Conservation (phyloP, 2,329 filamentous ascomycete species). For the Tolypocladium paradoxum region DNA sequence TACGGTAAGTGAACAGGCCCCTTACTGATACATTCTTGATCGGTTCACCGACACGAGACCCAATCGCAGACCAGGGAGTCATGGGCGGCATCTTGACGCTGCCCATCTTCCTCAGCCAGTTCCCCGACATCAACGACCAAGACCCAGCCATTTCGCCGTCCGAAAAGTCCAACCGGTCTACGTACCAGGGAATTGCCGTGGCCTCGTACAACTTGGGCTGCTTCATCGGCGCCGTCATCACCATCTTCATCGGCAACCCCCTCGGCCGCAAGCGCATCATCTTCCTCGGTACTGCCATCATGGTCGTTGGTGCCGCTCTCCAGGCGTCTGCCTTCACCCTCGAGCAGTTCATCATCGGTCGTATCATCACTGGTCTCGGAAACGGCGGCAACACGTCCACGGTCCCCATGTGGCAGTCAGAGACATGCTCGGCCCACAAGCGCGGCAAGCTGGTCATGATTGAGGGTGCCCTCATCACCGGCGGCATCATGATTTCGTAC, state of each 20-base stretch:
- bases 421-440: conserved; percentile 45
- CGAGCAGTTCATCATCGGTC: conserved; percentile 45
- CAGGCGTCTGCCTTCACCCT: conserved; percentile 46
- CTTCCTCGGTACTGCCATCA: conserved; percentile 47
- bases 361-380: conserved; percentile 47
- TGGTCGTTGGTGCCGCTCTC: conserved; percentile 45
- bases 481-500: conserved; percentile 46
- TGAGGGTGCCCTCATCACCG: conserved; percentile 46
- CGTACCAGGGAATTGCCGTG: conserved; percentile 42
- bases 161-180: conserved; percentile 32
- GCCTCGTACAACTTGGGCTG: conserved; percentile 51
- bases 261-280: conserved; percentile 50
- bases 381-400: conserved; percentile 48
- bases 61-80: conserved; percentile 58
- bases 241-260: conserved; percentile 53
- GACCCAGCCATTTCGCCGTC: conserved; percentile 21
- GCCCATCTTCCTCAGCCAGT: conserved; percentile 44
- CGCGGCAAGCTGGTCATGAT: conserved; percentile 52
- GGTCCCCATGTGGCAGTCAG: conserved; percentile 49
- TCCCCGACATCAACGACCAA: conserved; percentile 39
- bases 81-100: conserved; percentile 68
- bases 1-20: conserved; percentile 29
- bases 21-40: too few species aligned
- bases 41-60: not conserved
- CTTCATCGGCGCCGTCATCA: conserved; percentile 52